These are phyloP conservation scores for Panus rudis DNA, from an alignment of 768 basidiomycete genomes.

Conservation along the genomic window DNA sequence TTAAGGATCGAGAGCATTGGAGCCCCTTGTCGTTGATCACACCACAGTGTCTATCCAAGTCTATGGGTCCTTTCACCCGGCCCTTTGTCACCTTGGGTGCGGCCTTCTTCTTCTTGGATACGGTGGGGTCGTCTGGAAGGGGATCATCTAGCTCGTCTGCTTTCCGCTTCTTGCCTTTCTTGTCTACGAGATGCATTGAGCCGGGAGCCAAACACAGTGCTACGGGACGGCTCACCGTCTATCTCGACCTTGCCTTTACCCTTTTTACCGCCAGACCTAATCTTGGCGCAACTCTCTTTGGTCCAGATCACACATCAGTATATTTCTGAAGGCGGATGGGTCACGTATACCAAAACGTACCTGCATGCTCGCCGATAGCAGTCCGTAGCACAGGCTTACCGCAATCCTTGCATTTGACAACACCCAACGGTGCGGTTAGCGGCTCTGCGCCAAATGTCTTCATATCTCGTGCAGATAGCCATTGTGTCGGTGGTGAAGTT, in stretches of 20 bases:
- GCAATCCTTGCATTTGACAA: conserved; percentile 76
- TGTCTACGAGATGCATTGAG: conserved; percentile 16
- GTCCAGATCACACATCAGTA: neutral
- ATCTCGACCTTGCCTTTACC: conserved; percentile 50
- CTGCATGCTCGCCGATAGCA: conserved; percentile 66
- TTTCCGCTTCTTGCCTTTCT: conserved; percentile 75
- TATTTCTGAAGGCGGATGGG: neutral
- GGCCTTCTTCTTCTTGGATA: conserved; percentile 73
- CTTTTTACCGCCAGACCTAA: conserved; percentile 50
- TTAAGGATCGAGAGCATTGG: conserved; percentile 90
- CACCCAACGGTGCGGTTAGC: conserved; percentile 51
- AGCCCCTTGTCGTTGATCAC: conserved; percentile 94
- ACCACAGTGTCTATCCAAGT: conserved; percentile 90
- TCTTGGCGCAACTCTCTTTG: conserved; percentile 55
- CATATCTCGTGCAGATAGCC: conserved; percentile 85
- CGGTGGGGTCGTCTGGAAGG: conserved; percentile 51
- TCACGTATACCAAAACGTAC: conserved; percentile 34
- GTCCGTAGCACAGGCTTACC: conserved; percentile 74
- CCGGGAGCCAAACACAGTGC: neutral
- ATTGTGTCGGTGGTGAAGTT: conserved; percentile 63
- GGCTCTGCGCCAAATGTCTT: conserved; percentile 78
- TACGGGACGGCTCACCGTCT: conserved; percentile 30
- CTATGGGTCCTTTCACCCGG: conserved; percentile 77
- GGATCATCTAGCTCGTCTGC: conserved; percentile 69
- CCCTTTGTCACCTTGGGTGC: conserved; percentile 70